Evolutionary conservation across 768 basidiomycete genomes (phyloP), one percentile per base, ranked within the genome.

Genomic region (Psilocybe cubensis): DNA sequence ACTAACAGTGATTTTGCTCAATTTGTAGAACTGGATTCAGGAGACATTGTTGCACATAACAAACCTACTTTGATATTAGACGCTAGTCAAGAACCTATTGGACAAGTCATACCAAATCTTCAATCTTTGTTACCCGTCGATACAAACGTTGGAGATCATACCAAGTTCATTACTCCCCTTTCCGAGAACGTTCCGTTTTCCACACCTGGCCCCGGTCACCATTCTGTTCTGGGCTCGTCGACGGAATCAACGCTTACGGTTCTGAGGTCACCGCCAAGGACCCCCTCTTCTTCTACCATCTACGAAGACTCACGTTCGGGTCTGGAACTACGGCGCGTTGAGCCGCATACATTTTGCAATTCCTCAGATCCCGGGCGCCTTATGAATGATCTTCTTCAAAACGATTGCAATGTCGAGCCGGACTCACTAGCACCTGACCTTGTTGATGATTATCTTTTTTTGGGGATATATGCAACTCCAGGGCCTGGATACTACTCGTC

Each of bases 401-500:
- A 43, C 21, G 25, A 43, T 28, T 31, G 8, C 14, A n/a, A 60
- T n/a, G 57, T 59, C 20, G 57, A 45, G 9, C 59, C 51, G 29
- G 65, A 67, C 43, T 60, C 63, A 41, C 48, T 45, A 21, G 56
- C 56, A 27, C 45, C 57, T 28, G 58, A 63, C 18, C 33, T 56
- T 42, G 52, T 53, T 24, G 43, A 50, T 27, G 55, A 56, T 55
- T 57, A 60, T 48, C 42, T 66, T 21, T 46, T 70, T 29, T 50
- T 61, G 17, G 60, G 65, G 35, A 54, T 70, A 27, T 84, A 76
- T 62, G 69, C 74, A n/a, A 81, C 80, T 46, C 84, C 85, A 33
- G 82, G 83, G 23, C 82, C 83, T 33, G 72, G 63, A 27, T 74
- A 69, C 55, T 63, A 48, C 65, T 62, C 65, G 40, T 70, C 72